Evolutionary conservation across 495 filamentous ascomycete species (phyloP), one percentile per base, ranked within the genome.

Genomic region (Amphirosellinia nigrospora): DNA sequence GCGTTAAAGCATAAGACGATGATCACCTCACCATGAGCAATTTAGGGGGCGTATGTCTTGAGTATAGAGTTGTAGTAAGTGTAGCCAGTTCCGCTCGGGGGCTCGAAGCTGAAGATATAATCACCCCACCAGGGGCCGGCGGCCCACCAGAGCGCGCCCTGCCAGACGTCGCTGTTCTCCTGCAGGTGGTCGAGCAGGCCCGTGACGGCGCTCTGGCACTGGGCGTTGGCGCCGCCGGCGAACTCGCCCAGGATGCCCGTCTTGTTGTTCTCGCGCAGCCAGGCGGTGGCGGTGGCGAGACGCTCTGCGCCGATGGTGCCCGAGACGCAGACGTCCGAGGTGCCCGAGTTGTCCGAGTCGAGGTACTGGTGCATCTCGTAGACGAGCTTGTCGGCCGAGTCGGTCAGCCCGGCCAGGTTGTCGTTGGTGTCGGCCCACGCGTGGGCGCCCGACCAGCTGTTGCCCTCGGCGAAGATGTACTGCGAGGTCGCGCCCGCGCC

Each of bases 161-260:
- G 84, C 92, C 92, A 94, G 32, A 92, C 89, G 69, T 93, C 91
- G 39, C 78, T 85, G 76, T 89, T 89, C 23, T 82, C 83, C n/a
- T 79, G 73, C 81, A 94, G 80, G 75, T 86, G 84, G 50, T 79
- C 74, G 63, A 94, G 81, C 83, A 93, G 86, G 46, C 87, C 90
- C 70, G 84, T 83, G 39, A 94, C 79, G 28, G 91, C 91, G 6
- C 72, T 70, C 80, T 91, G 80, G 76, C 92, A 94, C 69, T 82
- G 84, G 0, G 82, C 71, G 76, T 93, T 94, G 66, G 85, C 82
- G 41, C 90, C 92, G 60, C 88, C 92, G 7, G 90, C 91, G 65
- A 90, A 90, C 81, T 94, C 92, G 30, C 92, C 92, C 48, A 94
- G 78, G 70, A 94, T 79, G 26, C 85, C 91, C 73, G 83, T 82